Percentiles rank a stretch among this genome's conserved stretches.
These are phyloP conservation scores for Epichloe glyceriae DNA, from an alignment of 2,329 filamentous ascomycete species.

Conservation along the genomic window DNA sequence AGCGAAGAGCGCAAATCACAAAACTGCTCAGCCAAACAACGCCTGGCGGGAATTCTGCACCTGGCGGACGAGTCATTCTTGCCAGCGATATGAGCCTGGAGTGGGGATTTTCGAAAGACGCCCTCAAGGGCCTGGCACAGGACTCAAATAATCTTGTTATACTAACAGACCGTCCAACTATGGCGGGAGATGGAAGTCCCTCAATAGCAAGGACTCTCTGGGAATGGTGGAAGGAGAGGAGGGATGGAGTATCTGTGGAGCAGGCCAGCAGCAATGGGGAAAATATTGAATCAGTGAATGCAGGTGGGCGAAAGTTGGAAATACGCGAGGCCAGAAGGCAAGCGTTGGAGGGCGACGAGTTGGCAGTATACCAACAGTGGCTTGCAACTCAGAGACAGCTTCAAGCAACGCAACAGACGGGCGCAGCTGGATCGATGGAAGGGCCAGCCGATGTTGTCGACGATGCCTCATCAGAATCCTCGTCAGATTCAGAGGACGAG, in stretches of 20 bases:
- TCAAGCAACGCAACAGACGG: slow-evolving; percentile 64
- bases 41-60: slow-evolving; percentile 26
- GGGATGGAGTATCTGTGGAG: slow-evolving; percentile 49
- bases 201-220: slow-evolving; percentile 66
- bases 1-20: slow-evolving; percentile 68
- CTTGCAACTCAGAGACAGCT: slow-evolving; percentile 78
- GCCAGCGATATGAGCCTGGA: slow-evolving; percentile 83
- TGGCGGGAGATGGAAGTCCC: slow-evolving; percentile 25
- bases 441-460: slow-evolving; percentile 62
- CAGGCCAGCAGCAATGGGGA: slow-evolving; percentile 36
- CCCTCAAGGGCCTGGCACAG: slow-evolving; percentile 59
- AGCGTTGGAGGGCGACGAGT: slow-evolving; percentile 61
- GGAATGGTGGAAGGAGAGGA: slow-evolving; percentile 62
- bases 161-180: slow-evolving; percentile 61
- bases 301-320: slow-evolving; percentile 47
- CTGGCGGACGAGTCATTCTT: slow-evolving; percentile 61
- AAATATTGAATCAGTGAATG: slow-evolving; percentile 52
- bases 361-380: slow-evolving; percentile 80
- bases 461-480: slow-evolving; percentile 75
- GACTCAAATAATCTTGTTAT: slow-evolving; percentile 76
- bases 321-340: slow-evolving; percentile 48
- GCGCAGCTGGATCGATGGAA: slow-evolving; percentile 55
- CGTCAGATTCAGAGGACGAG: slow-evolving; percentile 75
- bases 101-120: slow-evolving; percentile 86
- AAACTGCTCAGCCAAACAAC: slow-evolving; percentile 41